Evolutionary conservation across 2,329 filamentous ascomycete genomes (phyloP).

Genomic region (Scedosporium dehoogii): DNA sequence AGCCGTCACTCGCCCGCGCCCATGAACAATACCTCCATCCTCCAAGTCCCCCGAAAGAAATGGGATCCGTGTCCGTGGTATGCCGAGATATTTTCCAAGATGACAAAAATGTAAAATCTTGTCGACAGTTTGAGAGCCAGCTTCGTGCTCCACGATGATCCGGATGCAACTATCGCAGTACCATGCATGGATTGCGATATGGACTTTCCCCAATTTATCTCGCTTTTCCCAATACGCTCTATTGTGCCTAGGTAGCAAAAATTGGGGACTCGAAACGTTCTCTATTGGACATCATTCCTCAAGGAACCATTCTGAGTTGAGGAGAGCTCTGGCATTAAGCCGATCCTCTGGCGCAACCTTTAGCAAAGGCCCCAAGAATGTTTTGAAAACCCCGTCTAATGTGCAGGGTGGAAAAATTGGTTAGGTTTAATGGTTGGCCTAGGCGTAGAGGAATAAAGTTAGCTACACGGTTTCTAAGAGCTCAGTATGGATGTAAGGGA

Average conservation of each 20-base stretch:
- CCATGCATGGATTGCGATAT: too few species aligned
- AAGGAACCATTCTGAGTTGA: not conserved
- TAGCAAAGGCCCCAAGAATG: not conserved
- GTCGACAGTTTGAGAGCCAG: too few species aligned
- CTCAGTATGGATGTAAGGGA: not conserved
- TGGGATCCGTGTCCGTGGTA: too few species aligned
- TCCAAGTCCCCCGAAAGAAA: too few species aligned
- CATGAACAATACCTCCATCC: too few species aligned
- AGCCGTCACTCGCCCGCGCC: too few species aligned
- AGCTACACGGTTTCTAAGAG: not conserved
- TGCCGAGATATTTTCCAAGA: too few species aligned
- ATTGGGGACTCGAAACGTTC: not conserved
- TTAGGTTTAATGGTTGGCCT: constrained; percentile 1
- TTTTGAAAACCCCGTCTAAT: not conserved
- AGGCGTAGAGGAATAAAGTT: not conserved
- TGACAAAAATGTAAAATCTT: too few species aligned
- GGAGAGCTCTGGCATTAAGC: not conserved
- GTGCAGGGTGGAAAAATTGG: not conserved
- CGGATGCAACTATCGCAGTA: too few species aligned
- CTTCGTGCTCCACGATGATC: too few species aligned
- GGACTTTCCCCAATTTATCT: too few species aligned
- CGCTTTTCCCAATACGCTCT: too few species aligned
- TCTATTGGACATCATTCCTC: not conserved
- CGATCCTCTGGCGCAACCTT: not conserved
- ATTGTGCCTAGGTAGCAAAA: not conserved